Base-by-base conservation (phyloP, 2,329 filamentous ascomycete genomes). In the Hirsutella thompsonii region DNA sequence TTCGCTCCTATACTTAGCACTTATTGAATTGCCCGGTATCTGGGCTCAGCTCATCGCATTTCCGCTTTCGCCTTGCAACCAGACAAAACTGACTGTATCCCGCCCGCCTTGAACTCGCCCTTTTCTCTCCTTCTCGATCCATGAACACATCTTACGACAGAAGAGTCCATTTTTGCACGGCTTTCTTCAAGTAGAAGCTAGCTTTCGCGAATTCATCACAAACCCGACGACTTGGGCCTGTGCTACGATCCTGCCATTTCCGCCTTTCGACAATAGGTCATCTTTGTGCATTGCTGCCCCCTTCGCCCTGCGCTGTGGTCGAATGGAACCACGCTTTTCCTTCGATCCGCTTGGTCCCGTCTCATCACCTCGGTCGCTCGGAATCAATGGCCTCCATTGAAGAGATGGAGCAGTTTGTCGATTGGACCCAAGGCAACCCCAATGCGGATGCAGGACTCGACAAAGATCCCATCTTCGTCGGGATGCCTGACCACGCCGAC, bases 401-500 rank as follows among this genome's bases (percentile, higher is more conserved):
- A 42, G 69, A 76, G 41, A 63, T 72, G 64, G 76, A 81, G 42
- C 71, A 79, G 46, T 77, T 81, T 54, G 72, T 83, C 56, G 66
- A 78, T 54, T 80, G 76, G 73, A 72, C 77, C 49, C 59, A 68
- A 43, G 64, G 67, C 38, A 68, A 60, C 36, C 60, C 64, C 6
- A 26, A 6, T 6, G 23, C 23, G 23, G 23, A 26, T 11, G 23
- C 11, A 26, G 23, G 23, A 34, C 55, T 57, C 33, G 52, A 59
- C 43, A 58, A 54, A 41, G 50, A 55, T 45, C 49, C 52, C 46
- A 53, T 58, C 4, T 18, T 33, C n/a, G 5, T 8, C 14, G 32
- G 14, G 14, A 33, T 33, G 14, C 14, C 32, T 16, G 14, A 13
- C 44, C 56, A 61, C 41, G 46, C 54, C 14, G 48, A 48, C 42